Evolutionary conservation across 129 eudicot genomes (phyloP).

Genomic region (Dittrichia graveolens): DNA sequence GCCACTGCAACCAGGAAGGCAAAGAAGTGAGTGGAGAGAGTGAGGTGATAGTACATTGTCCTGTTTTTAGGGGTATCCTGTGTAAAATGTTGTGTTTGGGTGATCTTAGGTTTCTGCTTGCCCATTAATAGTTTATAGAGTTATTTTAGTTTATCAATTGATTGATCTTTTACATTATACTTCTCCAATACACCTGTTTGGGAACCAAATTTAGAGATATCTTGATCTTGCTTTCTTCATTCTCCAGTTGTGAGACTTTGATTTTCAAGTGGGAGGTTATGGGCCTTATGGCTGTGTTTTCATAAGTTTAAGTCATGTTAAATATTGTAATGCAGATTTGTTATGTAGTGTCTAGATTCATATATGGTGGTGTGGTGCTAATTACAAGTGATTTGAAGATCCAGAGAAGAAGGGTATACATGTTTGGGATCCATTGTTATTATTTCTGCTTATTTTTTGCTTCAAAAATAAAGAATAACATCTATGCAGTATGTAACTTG

Average conservation of each 20-base stretch:
- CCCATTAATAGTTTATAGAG: conserved; percentile 38
- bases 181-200: neutral
- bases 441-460: too few species aligned
- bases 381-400: neutral
- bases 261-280: too few species aligned
- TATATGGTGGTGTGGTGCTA: neutral
- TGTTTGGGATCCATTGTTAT: too few species aligned
- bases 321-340: too few species aligned
- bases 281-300: too few species aligned
- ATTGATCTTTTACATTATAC: conserved; percentile 11
- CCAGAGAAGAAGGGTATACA: neutral
- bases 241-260: neutral
- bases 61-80: conserved; percentile 29
- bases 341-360: neutral
- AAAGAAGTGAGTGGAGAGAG: conserved; percentile 32
- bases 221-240: conserved; percentile 7
- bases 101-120: conserved; percentile 33
- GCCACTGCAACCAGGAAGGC: conserved; percentile 29
- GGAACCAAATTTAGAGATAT: neutral
- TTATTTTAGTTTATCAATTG: conserved; percentile 27
- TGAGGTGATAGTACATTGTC: conserved; percentile 12
- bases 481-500: too few species aligned
- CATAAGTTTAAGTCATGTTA: too few species aligned
- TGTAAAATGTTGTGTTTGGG: conserved; percentile 49
- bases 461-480: too few species aligned